Evolutionary conservation across 495 filamentous ascomycete genomes (phyloP).

Genomic region (Peziza echinospora): DNA sequence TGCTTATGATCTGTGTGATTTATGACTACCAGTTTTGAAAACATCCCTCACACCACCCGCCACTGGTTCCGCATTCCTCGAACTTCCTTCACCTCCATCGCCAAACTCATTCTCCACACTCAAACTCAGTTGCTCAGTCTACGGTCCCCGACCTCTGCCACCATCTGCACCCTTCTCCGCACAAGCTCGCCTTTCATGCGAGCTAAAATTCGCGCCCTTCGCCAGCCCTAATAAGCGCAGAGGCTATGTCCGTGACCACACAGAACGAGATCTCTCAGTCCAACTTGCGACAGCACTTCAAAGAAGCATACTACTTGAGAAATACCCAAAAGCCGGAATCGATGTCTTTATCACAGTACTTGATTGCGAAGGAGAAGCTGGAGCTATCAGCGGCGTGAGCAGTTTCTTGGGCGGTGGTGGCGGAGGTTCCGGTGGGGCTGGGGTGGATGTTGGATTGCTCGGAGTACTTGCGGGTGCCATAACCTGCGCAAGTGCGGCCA

Average conservation of each 20-base stretch:
- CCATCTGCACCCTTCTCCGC: conserved; percentile 75
- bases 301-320: conserved; percentile 71
- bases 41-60: conserved; percentile 85
- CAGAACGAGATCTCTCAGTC: conserved; percentile 71
- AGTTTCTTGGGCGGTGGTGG: conserved; percentile 21
- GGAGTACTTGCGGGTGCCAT: conserved; percentile 79
- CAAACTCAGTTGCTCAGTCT: conserved; percentile 79
- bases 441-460: conserved; percentile 60
- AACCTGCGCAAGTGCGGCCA: conserved; percentile 82
- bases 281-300: conserved; percentile 79
- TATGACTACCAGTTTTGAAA: conserved; percentile 70
- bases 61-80: conserved; percentile 81
- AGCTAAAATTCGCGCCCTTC: conserved; percentile 92
- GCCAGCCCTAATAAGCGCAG: conserved; percentile 52
- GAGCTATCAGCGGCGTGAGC: not conserved
- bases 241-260: conserved; percentile 68
- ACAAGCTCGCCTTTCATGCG: conserved; percentile 69
- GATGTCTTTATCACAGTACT: conserved; percentile 82
- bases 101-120: conserved; percentile 36
- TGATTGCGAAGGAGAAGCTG: conserved; percentile 44
- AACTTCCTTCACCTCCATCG: conserved; percentile 32
- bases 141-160: conserved; percentile 78
- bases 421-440: conserved; percentile 33
- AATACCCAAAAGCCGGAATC: conserved; percentile 91
- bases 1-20: not conserved